These are phyloP conservation scores for Solanum dulcamara DNA, from an alignment of 257 asterid genomes.

Conservation along the genomic window DNA sequence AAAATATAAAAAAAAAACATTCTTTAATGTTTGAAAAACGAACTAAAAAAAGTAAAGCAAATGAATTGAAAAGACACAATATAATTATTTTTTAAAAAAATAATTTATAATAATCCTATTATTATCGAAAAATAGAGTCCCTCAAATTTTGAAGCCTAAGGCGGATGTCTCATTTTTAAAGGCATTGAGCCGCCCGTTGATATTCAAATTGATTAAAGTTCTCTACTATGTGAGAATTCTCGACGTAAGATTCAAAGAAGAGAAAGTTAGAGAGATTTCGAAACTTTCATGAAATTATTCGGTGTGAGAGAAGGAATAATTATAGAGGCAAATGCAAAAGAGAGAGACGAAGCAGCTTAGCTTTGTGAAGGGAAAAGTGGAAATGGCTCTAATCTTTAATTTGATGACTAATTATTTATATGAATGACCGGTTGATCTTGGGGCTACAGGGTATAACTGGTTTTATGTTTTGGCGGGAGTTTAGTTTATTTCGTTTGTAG, in stretches of 20 bases:
- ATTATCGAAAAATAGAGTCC: too few species aligned
- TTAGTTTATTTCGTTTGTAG: neutral
- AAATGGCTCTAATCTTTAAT: neutral
- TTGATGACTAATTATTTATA: neutral
- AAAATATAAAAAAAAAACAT: too few species aligned
- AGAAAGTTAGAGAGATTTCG: neutral
- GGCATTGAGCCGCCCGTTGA: too few species aligned
- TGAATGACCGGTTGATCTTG: neutral
- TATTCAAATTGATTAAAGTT: neutral
- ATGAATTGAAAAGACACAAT: too few species aligned
- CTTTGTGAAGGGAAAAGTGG: neutral
- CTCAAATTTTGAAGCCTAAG: too few species aligned
- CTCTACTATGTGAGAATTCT: neutral
- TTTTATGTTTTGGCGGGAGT: slow-evolving; percentile 28
- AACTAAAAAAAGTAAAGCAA: too few species aligned
- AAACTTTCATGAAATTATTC: slow-evolving; percentile 5
- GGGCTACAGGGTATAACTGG: slow-evolving; percentile 7
- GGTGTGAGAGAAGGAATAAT: neutral
- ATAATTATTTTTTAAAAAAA: too few species aligned
- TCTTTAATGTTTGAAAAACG: too few species aligned
- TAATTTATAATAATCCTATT: too few species aligned
- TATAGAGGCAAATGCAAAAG: neutral
- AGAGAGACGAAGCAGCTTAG: neutral
- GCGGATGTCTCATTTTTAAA: too few species aligned
- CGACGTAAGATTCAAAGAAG: neutral